phyloP scores from a whole-genome alignment of 768 basidiomycete species.

The Paxillus involutus region DNA sequence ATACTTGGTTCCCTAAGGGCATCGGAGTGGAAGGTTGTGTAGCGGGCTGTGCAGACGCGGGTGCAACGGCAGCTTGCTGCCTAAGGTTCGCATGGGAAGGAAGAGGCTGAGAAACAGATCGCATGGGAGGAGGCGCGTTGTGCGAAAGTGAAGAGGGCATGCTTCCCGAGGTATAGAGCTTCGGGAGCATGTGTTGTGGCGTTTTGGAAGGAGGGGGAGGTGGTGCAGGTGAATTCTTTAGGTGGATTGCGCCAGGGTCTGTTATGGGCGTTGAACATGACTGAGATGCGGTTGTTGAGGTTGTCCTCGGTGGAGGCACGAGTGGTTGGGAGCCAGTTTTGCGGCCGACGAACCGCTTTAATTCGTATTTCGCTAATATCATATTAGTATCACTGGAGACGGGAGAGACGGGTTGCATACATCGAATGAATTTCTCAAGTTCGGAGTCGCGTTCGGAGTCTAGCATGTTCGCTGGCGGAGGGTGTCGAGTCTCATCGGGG shows the following conservation, averaged over 20 bases:
- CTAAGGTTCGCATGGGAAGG: conserved; percentile 12
- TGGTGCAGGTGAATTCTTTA: conserved; percentile 23
- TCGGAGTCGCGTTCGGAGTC: conserved; percentile 86
- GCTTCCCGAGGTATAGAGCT: conserved; percentile 13
- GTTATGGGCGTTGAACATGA: conserved; percentile 16
- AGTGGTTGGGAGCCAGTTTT: conserved; percentile 41
- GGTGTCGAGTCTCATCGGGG: conserved; percentile 78
- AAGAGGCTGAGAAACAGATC: conserved; percentile 39
- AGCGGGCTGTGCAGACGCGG: conserved; percentile 4
- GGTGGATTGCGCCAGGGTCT: conserved; percentile 9
- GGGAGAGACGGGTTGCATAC: conserved; percentile 39
- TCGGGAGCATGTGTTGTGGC: conserved; percentile 23
- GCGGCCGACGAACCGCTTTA: conserved; percentile 62
- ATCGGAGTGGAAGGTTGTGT: conserved; percentile 16
- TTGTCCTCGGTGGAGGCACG: conserved; percentile 40
- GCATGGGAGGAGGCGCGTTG: conserved; percentile 17
- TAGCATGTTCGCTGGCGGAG: conserved; percentile 77
- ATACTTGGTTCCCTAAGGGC: conserved; percentile 40
- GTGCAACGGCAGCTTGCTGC: conserved; percentile 6
- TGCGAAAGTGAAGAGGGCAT: conserved; percentile 9
- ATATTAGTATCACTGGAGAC: not conserved
- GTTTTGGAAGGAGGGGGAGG: conserved; percentile 26
- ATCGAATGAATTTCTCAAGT: conserved; percentile 86
- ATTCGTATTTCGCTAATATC: conserved; percentile 77
- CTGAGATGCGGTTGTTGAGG: conserved; percentile 26